A percentile compares a stretch with the other conserved stretches of the same genome.
Evolutionary conservation across 768 basidiomycete genomes (phyloP).

Genomic region (Pleurotus cornucopiae): DNA sequence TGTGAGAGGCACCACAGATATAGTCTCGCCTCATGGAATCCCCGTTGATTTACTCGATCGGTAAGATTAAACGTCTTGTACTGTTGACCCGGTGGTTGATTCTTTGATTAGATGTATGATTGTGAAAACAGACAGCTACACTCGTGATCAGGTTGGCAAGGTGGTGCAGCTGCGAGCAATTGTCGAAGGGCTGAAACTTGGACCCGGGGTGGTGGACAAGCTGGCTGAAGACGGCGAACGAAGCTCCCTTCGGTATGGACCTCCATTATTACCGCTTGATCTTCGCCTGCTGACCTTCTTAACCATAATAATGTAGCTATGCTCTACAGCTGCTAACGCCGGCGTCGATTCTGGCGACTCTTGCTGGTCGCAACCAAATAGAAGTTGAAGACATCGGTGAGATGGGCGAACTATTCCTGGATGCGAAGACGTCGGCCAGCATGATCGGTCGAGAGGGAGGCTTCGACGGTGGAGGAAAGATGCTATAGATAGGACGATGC

Average conservation of each 20-base stretch:
- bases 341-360: slow-evolving; percentile 77
- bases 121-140: slow-evolving; percentile 86
- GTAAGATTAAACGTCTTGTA: slow-evolving; percentile 32
- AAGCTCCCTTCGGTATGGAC: slow-evolving; percentile 69
- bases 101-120: slow-evolving; percentile 71
- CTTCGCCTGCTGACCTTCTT: slow-evolving; percentile 10
- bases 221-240: slow-evolving; percentile 80
- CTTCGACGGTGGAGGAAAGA: slow-evolving; percentile 22
- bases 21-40: slow-evolving; percentile 88
- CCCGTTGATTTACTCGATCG: slow-evolving; percentile 93
- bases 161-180: slow-evolving; percentile 85
- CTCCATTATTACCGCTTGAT: slow-evolving; percentile 1
- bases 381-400: slow-evolving; percentile 86
- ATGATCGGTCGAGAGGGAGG: slow-evolving; percentile 41
- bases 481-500: slow-evolving; percentile 10
- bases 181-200: slow-evolving; percentile 80
- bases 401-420: slow-evolving; percentile 93
- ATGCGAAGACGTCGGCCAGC: slow-evolving; percentile 79
- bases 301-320: slow-evolving; percentile 48
- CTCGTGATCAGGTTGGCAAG: slow-evolving; percentile 76
- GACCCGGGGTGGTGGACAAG: slow-evolving; percentile 71
- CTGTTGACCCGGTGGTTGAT: slow-evolving; percentile 9
- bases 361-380: slow-evolving; percentile 79
- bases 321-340: slow-evolving; percentile 89
- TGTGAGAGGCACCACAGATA: slow-evolving; percentile 90